Base-by-base conservation (phyloP, 23 red algal genomes). In the Pyropia yezoensis region DNA sequence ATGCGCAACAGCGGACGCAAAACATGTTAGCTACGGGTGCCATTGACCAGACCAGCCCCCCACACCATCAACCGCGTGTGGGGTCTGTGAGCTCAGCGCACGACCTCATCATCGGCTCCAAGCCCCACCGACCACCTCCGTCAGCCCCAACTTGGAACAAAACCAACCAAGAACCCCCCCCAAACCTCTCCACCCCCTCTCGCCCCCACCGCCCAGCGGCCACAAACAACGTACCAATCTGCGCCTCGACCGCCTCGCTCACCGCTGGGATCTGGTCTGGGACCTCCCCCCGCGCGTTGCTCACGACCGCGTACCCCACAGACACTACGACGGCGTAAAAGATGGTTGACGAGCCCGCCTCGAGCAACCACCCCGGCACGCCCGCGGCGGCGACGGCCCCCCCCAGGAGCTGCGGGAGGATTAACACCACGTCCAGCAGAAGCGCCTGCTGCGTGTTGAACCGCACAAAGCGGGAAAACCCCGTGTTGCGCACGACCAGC, bases 371-470 rank as follows among this genome's bases (percentile, higher is more conserved):
- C 18, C 51, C 30, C 24, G 86, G 86, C 27, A 82, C 61, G 61
- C 57, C 61, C 33, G 65, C 20, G 30, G 53, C 45, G n/a, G 70
- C 33, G 17, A 67, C 57, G 47, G 52, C 30, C 26, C 86, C 76
- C 27, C 69, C 68, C 39, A 96, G 77, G 45, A 98, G 79, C 69
- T 91, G 81, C 49, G 94, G 94, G 18, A 98, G 58, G 64, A 98
- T 98, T 45, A 91, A 54, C 17, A 78, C 82, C 55, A 98, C 84
- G 68, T 98, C 94, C 27, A 98, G 65, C 24, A 85, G 56, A 20
- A 98, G 74, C 53, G 94, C 94, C 60, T 98, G 94, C 69, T 85
- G 83, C 30, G 94, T 91, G 78, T 98, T 98, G 77, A 91, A 98
- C 18, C 94, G 77, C 27, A 98, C 76, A 68, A 89, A 98, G 45